Conservation (phyloP, 768 basidiomycete species). For the Tulasnella sp. region DNA sequence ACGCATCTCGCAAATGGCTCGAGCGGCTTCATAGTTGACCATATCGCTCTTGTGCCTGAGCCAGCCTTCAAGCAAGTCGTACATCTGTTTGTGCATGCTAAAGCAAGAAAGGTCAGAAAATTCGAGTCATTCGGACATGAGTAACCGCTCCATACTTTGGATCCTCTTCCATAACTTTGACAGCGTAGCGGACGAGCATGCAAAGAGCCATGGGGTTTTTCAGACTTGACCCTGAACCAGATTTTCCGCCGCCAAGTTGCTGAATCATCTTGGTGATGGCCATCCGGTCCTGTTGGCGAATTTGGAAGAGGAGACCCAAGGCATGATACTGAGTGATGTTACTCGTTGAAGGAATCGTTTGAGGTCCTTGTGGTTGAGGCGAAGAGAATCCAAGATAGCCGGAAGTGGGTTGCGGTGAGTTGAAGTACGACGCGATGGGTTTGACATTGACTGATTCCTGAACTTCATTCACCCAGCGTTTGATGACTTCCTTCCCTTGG, state of each 20-base stretch:
- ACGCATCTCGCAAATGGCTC: constrained; percentile 95
- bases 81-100: constrained; percentile 87
- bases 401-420: constrained; percentile 44
- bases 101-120: constrained; percentile 19
- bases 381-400: constrained; percentile 65
- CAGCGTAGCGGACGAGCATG: constrained; percentile 96
- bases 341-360: constrained; percentile 82
- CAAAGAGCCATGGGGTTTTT: constrained; percentile 97
- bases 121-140: not conserved
- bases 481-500: constrained; percentile 89
- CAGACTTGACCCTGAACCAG: constrained; percentile 74
- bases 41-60: constrained; percentile 98
- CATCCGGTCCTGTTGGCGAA: constrained; percentile 97
- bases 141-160: constrained; percentile 69
- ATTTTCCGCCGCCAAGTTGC: constrained; percentile 86
- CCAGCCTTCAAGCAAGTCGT: constrained; percentile 91
- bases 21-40: constrained; percentile 98
- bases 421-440: constrained; percentile 61
- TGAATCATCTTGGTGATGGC: constrained; percentile 99
- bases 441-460: constrained; percentile 95
- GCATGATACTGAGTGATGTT: constrained; percentile 97
- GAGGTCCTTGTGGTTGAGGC: constrained; percentile 54
- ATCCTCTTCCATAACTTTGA: constrained; percentile 99
- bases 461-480: constrained; percentile 98
- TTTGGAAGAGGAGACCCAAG: constrained; percentile 86